phyloP scores from a whole-genome alignment of 2,329 filamentous ascomycete species.

The Penicillium freii region DNA sequence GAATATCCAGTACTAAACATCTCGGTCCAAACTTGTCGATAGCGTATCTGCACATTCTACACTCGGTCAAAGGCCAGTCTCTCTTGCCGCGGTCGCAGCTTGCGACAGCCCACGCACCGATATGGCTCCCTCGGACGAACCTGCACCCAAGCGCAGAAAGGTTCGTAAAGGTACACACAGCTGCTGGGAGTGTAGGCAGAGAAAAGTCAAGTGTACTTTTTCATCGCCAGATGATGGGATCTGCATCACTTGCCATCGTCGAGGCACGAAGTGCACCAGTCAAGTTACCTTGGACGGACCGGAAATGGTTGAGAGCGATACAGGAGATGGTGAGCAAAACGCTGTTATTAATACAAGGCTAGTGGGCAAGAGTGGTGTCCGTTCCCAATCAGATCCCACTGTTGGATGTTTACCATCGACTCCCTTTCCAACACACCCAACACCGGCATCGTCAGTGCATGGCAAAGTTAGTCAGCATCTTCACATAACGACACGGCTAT shows the following conservation, averaged over 20 bases:
- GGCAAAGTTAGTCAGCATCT: neutral
- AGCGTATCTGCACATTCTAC: neutral
- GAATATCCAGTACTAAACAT: neutral
- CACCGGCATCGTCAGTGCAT: neutral
- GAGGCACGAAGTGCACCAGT: constrained; percentile 10
- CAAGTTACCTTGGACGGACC: neutral
- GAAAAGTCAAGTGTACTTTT: constrained; percentile 13
- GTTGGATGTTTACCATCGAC: neutral
- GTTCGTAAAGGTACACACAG: constrained; percentile 30
- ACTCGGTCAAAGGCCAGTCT: neutral
- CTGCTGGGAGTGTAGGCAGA: constrained; percentile 11
- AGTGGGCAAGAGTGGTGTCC: neutral
- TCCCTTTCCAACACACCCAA: neutral
- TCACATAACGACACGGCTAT: neutral
- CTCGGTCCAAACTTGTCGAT: neutral
- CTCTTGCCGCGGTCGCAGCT: neutral
- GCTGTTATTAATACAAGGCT: neutral
- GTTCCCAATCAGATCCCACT: neutral
- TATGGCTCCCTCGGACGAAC: neutral
- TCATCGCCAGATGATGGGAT: constrained; percentile 13
- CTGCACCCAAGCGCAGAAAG: constrained; percentile 19
- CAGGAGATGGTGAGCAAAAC: neutral
- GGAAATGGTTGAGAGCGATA: neutral
- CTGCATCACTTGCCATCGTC: neutral
- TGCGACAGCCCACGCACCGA: neutral